These are phyloP conservation scores for Chamaecyparis obtusa DNA, from an alignment of 75 land plant genomes.

Conservation along the genomic window DNA sequence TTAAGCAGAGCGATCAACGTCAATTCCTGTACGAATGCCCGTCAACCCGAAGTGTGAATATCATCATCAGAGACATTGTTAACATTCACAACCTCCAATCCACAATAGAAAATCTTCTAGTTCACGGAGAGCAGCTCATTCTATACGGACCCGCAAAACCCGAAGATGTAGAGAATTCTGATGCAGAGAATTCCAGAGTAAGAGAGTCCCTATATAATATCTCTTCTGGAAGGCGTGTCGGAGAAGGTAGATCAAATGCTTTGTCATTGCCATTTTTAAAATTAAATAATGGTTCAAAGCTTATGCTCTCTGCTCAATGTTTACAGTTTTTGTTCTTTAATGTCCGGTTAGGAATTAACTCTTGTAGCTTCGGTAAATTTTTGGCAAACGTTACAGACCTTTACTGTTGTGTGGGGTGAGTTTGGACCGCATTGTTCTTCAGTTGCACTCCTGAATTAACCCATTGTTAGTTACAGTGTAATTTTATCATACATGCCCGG, in stretches of 20 bases:
- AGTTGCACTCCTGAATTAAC: neutral
- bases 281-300: neutral
- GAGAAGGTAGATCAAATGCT: slow-evolving; percentile 29
- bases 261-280: neutral
- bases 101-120: slow-evolving; percentile 16
- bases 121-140: slow-evolving; percentile 28
- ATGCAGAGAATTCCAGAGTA: slow-evolving; percentile 8
- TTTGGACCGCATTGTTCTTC: neutral
- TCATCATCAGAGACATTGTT: slow-evolving; percentile 34
- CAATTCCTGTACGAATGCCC: slow-evolving; percentile 48
- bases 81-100: slow-evolving; percentile 31
- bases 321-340: neutral
- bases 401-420: neutral
- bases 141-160: slow-evolving; percentile 28
- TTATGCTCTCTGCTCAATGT: neutral
- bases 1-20: slow-evolving; percentile 42
- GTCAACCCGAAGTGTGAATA: slow-evolving; percentile 22
- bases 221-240: slow-evolving; percentile 38
- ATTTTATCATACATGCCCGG: neutral
- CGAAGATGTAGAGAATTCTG: slow-evolving; percentile 15
- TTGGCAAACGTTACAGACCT: neutral
- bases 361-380: neutral
- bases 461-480: neutral
- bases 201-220: slow-evolving; percentile 31
- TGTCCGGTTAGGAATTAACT: neutral